Evolutionary conservation across 2,329 filamentous ascomycete species (phyloP).

Genomic region (Lanzia echinophila): DNA sequence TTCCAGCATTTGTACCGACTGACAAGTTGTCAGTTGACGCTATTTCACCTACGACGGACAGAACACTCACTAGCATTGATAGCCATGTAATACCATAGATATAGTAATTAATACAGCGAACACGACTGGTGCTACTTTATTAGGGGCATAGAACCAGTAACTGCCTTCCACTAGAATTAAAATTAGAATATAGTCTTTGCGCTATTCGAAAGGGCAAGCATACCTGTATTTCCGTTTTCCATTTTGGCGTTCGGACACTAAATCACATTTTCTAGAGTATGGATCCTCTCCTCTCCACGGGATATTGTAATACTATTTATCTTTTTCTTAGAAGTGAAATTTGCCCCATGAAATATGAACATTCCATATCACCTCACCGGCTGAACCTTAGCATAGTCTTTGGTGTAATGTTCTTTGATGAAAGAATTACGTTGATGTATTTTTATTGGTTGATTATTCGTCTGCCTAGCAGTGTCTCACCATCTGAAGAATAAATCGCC

Average conservation of each 20-base stretch:
- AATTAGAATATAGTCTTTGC: not conserved
- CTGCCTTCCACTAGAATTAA: slow-evolving; percentile 27
- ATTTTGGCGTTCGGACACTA: not conserved
- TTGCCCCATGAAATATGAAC: no score
- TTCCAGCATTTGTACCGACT: slow-evolving; percentile 52
- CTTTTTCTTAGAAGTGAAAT: no score
- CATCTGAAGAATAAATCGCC: no score
- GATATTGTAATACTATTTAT: no score
- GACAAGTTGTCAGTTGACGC: not conserved
- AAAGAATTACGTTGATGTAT: no score
- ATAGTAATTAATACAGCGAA: slow-evolving; percentile 43
- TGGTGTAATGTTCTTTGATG: not conserved
- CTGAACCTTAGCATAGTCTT: not conserved
- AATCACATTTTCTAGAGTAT: not conserved
- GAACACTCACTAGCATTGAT: slow-evolving; percentile 47
- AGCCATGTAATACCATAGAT: slow-evolving; percentile 44
- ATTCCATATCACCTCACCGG: no score
- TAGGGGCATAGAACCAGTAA: slow-evolving; percentile 45
- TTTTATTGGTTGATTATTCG: not conserved
- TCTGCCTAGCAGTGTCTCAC: not conserved
- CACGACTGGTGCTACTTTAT: slow-evolving; percentile 46
- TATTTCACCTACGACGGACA: not conserved
- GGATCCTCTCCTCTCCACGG: not conserved
- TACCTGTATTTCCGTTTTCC: slow-evolving; percentile 11
- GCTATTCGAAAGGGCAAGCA: not conserved